Percentiles rank a stretch among this genome's conserved stretches.
Conservation (phyloP, 2,329 filamentous ascomycete species). For the Amesomyces nigricolor region DNA sequence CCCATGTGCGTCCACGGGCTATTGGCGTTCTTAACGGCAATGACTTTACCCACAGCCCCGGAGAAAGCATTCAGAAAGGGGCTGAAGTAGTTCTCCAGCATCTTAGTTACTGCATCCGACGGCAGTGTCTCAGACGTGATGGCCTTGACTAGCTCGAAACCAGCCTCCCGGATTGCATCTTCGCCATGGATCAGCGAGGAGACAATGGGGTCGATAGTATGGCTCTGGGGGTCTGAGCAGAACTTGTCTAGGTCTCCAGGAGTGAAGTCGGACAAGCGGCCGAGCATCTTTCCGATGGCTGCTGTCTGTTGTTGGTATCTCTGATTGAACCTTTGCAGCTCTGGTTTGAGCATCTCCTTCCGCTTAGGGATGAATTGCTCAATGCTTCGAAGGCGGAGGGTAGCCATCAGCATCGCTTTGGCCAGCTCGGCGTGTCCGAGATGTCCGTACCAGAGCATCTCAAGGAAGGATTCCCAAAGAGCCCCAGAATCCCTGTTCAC, state of each 20-base stretch:
- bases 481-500: slow-evolving; percentile 64
- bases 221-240: slow-evolving; percentile 56
- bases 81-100: slow-evolving; percentile 42
- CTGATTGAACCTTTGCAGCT: slow-evolving; percentile 69
- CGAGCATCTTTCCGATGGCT: slow-evolving; percentile 68
- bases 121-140: slow-evolving; percentile 62
- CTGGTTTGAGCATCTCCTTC: slow-evolving; percentile 37
- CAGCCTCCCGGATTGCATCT: slow-evolving; percentile 69
- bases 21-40: slow-evolving; percentile 32
- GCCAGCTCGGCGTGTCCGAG: slow-evolving; percentile 60
- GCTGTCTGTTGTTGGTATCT: slow-evolving; percentile 40
- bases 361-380: slow-evolving; percentile 63
- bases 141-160: slow-evolving; percentile 75
- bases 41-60: slow-evolving; percentile 39
- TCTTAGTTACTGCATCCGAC: slow-evolving; percentile 43
- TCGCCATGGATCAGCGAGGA: slow-evolving; percentile 78
- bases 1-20: slow-evolving; percentile 53
- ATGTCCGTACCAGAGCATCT: slow-evolving; percentile 56
- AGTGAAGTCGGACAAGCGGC: slow-evolving; percentile 71
- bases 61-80: slow-evolving; percentile 42
- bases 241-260: slow-evolving; percentile 62
- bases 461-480: slow-evolving; percentile 73
- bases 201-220: slow-evolving; percentile 66
- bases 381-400: slow-evolving; percentile 64
- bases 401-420: slow-evolving; percentile 64